Base-by-base conservation (phyloP, 2,329 filamentous ascomycete genomes). In the Pleomassaria siparia region DNA sequence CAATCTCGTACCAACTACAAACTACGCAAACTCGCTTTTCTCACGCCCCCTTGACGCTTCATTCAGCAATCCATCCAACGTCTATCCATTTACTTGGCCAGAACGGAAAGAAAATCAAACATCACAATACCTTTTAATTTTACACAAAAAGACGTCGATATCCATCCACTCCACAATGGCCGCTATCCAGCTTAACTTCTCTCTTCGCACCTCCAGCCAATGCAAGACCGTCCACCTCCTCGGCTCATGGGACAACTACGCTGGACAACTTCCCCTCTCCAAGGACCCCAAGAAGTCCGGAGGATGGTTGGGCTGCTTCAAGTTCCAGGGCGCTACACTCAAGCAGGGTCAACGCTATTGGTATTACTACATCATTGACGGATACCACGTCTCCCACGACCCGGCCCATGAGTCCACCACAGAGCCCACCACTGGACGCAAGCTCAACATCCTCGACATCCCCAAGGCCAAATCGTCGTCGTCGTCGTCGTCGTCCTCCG, bases 361-460 rank as follows among this genome's bases (percentile, higher is more conserved):
- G 94, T 99, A 97, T 86, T 99, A 99, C 85, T 99, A 96, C 82
- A 96, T 97, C 85, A 94, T 97, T 74, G 94, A 99, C 74, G 94
- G 94, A 63, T 96, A 96, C 84, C 91, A 96, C 74, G 87, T 95
- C 72, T 91, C 91, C 53, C 92, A 97, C 82, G 94, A 97, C 78
- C 91, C 92, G 61, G 89, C 88, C 72, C 86, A 91, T 72, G 80
- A 88, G 67, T 92, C 87, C 70, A 95, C 89, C 69, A 87, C 88
- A 60, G 94, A 99, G 81, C 91, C 92, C 71, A 97, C 91, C 73
- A 97, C 94, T 47, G 90, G 91, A 77, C 92, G 94, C 73, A 90
- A 91, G 75, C 83, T 99, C 64, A 99, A 99, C 83, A 89, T 96
- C 76, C 89, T 99, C 74, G 91, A 97, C 73, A 89, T 96, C 53